A percentile compares a stretch with the other conserved stretches of the same genome.
phyloP scores from a whole-genome alignment of 192 early-diverging fungal genomes.

The Spizellomyces sp. region DNA sequence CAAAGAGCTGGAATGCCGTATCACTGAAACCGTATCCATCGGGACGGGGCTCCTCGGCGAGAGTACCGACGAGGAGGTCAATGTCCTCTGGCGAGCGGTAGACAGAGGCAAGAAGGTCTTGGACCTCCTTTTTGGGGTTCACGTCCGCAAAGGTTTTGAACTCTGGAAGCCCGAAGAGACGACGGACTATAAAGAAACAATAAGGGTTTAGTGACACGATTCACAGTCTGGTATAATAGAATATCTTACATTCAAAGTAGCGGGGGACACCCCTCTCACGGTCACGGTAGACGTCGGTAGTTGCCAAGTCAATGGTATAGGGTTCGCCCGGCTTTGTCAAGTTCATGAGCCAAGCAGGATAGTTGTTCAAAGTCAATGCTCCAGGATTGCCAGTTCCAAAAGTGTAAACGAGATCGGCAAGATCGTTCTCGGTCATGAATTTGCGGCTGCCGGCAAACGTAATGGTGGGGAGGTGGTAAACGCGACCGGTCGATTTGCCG shows the following conservation, averaged over 20 bases:
- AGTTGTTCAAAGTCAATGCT: constrained; percentile 40
- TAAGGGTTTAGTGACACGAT: not conserved
- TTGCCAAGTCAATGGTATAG: constrained; percentile 26
- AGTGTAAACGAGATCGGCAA: constrained; percentile 27
- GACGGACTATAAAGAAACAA: constrained; percentile 26
- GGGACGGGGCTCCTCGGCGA: constrained; percentile 35
- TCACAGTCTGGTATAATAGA: not conserved
- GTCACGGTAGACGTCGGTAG: constrained; percentile 39
- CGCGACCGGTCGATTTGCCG: constrained; percentile 6
- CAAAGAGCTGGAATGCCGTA: constrained; percentile 31
- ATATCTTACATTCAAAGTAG: constrained; percentile 32
- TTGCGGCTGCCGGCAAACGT: constrained; percentile 22
- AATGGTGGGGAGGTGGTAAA: constrained; percentile 16
- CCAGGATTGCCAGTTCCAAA: constrained; percentile 36
- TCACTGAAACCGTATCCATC: constrained; percentile 40
- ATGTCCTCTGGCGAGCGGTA: constrained; percentile 33
- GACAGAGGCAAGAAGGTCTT: constrained; percentile 11
- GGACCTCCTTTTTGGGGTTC: constrained; percentile 11
- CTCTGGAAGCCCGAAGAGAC: constrained; percentile 7
- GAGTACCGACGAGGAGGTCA: constrained; percentile 36
- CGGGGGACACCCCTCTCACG: constrained; percentile 37
- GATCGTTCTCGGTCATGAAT: constrained; percentile 13
- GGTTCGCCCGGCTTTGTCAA: constrained; percentile 25
- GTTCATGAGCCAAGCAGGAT: constrained; percentile 31
- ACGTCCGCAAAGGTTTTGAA: constrained; percentile 27